phyloP scores from a whole-genome alignment of 2,329 filamentous ascomycete genomes.

The Verticillium zaregamsianum region DNA sequence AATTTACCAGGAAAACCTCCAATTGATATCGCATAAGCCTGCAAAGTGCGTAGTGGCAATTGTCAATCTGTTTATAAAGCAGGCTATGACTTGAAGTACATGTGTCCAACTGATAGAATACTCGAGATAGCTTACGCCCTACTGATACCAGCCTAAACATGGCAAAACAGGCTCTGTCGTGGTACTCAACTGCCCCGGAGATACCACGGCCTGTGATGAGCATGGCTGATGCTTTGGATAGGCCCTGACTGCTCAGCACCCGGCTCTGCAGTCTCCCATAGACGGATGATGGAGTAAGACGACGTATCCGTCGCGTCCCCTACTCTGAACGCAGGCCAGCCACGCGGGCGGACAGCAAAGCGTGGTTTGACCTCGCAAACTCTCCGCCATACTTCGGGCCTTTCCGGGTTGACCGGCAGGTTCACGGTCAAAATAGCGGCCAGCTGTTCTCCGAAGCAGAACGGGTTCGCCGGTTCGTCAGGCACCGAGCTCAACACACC shows the following conservation, averaged over 20 bases:
- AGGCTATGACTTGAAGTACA: too few relatives aligned
- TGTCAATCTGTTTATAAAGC: too few relatives aligned
- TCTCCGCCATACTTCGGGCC: neutral
- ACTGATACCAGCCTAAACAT: too few relatives aligned
- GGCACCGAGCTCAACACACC: neutral
- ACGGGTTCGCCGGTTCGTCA: neutral
- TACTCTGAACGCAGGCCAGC: neutral
- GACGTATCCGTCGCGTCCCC: neutral
- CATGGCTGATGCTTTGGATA: neutral
- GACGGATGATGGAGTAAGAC: neutral
- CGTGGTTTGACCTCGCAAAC: neutral
- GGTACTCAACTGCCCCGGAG: neutral
- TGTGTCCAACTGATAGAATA: too few relatives aligned
- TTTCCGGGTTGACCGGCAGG: neutral
- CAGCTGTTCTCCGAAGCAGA: neutral
- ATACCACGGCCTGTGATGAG: neutral
- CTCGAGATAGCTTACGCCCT: too few relatives aligned
- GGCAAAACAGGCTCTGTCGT: too few relatives aligned
- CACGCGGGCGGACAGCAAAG: neutral
- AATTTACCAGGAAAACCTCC: too few relatives aligned
- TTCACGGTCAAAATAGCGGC: neutral
- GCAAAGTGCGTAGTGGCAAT: too few relatives aligned
- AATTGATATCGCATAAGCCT: too few relatives aligned
- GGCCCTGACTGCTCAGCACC: neutral
- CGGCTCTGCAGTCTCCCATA: neutral